These are phyloP conservation scores for Tilletia setariae DNA, from an alignment of 1,284 basidiomycete genomes.

Conservation along the genomic window DNA sequence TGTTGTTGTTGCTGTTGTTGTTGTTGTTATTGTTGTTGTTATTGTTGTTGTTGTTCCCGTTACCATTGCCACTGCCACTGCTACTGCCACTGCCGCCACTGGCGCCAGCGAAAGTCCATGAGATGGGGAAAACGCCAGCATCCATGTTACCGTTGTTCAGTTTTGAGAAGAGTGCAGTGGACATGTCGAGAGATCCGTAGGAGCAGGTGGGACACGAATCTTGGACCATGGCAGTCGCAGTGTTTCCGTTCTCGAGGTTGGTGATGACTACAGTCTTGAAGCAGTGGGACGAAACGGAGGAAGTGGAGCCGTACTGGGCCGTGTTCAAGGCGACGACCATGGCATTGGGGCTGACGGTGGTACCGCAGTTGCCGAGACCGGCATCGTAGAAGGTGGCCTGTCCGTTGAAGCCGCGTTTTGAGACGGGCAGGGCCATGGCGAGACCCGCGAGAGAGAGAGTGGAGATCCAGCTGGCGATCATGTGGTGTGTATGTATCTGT, in stretches of 20 bases:
- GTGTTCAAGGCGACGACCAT: constrained; percentile 50
- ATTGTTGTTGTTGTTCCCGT: background rate
- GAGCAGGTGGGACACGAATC: constrained; percentile 73
- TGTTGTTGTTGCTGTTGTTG: background rate
- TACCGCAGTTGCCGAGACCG: constrained; percentile 27
- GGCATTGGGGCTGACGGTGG: constrained; percentile 25
- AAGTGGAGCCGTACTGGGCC: constrained; percentile 31
- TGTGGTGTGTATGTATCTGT: constrained; percentile 19
- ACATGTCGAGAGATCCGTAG: constrained; percentile 72
- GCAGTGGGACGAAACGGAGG: constrained; percentile 56
- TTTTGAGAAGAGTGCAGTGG: constrained; percentile 66
- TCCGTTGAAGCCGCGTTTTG: constrained; percentile 2
- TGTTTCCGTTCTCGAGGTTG: constrained; percentile 62
- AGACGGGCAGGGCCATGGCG: constrained; percentile 19
- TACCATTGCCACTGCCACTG: too few relatives aligned
- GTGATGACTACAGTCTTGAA: constrained; percentile 66
- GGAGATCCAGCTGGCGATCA: constrained; percentile 41
- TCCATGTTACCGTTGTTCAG: constrained; percentile 47
- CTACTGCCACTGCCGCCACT: background rate
- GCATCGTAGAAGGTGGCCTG: constrained; percentile 1
- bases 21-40: too few relatives aligned
- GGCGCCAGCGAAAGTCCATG: constrained; percentile 29
- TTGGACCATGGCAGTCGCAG: constrained; percentile 64
- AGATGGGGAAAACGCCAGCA: constrained; percentile 47
- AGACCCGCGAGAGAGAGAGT: constrained; percentile 31